Base-by-base conservation (phyloP, 2,329 filamentous ascomycete species). In the Huntiella omanensis region DNA sequence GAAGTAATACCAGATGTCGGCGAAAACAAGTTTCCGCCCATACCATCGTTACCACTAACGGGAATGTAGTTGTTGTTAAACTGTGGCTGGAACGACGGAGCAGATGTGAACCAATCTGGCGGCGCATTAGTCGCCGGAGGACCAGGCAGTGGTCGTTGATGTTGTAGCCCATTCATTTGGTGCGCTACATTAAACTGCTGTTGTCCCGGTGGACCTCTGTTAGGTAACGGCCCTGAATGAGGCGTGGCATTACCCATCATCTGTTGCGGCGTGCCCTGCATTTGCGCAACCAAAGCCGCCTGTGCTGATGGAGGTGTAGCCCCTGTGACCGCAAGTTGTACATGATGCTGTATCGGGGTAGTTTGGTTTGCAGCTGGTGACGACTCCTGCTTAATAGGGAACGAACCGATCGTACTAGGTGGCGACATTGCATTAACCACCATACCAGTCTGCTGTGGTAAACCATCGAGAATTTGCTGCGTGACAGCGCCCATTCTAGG, bases 1-100 rank as follows among this genome's bases (percentile, higher is more conserved):
- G 62, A 59, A 7, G 58, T 59, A 2, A 61, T 1, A 66, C 66
- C 2, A 62, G 66, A 7, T 64, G 67, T 2, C 64, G 63, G 10
- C 66, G 52, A 5, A 56, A 50, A 39, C 51, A 54, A 17, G n/a
- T 32, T n/a, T 33, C 38, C 2, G n/a, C 40, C 34, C 13, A 28
- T 22, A 51, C 50, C 10, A 49, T 50, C n/a, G 42, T 43, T 32
- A 10, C 22, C 22, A 13, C 33, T 10, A 16, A 38, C 37, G 13
- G 16, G 42, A 22, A 46, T 38, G 37, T 47, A 42, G 44, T 40
- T 33, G 16, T 43, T 36, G 34, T 36, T 36, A 36, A 36, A 36
- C 11, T 36, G 51, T 3, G 46, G 50, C 4, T 49, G 46, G 12
- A 53, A 50, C 5, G 52, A 51, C 3, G 52, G 53, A 13, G 50